Conservation (phyloP, 148 eudicot species). For the Salicornia ramosissima region DNA sequence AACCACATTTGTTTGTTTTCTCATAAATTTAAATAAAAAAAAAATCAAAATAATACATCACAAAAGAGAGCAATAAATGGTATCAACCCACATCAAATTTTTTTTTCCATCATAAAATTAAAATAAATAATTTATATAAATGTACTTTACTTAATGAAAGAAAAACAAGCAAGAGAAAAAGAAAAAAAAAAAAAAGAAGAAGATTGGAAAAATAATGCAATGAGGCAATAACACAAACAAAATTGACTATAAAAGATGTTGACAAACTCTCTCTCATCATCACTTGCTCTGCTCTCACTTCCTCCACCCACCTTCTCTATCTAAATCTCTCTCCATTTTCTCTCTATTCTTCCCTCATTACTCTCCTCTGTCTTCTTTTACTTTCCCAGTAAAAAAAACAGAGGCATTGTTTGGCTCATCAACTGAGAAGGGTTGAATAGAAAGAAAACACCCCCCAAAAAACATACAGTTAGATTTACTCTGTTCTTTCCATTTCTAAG, state of each 20-base stretch:
- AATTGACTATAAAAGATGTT: conserved; percentile 40
- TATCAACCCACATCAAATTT: too few species aligned
- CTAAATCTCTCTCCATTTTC: conserved; percentile 20
- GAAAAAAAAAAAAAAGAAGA: background rate
- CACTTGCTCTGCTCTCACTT: conserved; percentile 20
- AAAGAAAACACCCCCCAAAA: too few species aligned
- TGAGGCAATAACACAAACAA: conserved; percentile 14
- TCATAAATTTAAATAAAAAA: too few species aligned
- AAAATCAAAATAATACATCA: too few species aligned
- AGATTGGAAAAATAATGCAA: conserved; percentile 7
- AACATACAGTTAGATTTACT: too few species aligned
- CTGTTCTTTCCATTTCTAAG: background rate
- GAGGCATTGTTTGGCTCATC: conserved; percentile 28
- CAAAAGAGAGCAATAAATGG: too few species aligned
- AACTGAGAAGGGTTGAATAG: background rate
- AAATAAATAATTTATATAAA: too few species aligned
- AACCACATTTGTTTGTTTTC: too few species aligned
- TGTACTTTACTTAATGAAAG: background rate
- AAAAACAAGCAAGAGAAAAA: background rate
- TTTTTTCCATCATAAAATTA: too few species aligned
- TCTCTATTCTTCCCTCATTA: conserved; percentile 20
- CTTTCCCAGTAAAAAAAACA: conserved; percentile 23
- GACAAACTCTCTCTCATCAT: conserved; percentile 28
- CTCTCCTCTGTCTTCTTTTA: conserved; percentile 19
- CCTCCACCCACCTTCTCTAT: conserved; percentile 18